Percentiles rank a stretch among this genome's conserved stretches.
phyloP scores from a whole-genome alignment of 164 flowering plant genomes.

The Brasenia schreberi region DNA sequence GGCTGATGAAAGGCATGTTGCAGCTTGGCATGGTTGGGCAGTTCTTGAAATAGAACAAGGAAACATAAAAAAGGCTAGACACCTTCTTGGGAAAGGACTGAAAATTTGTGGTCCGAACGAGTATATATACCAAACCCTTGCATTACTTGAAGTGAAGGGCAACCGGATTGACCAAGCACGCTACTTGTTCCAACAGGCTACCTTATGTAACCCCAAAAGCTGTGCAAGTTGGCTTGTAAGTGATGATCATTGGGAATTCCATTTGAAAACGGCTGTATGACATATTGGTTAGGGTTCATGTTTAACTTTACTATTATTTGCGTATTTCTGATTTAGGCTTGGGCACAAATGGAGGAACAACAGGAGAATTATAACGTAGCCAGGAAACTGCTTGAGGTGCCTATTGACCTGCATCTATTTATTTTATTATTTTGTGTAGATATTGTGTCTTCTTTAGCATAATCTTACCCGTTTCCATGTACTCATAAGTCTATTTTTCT shows the following conservation, averaged over 20 bases:
- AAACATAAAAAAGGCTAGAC: slow-evolving; percentile 72
- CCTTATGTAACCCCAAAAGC: slow-evolving; percentile 78
- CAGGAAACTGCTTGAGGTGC: slow-evolving; percentile 64
- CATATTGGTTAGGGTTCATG: background rate
- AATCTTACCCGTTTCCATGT: too few relatives aligned
- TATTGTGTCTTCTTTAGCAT: too few relatives aligned
- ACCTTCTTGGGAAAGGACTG: slow-evolving; percentile 75
- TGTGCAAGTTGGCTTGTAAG: slow-evolving; percentile 99
- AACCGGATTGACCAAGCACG: slow-evolving; percentile 72
- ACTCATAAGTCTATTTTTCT: too few relatives aligned
- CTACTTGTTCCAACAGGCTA: slow-evolving; percentile 79
- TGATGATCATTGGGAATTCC: slow-evolving; percentile 1
- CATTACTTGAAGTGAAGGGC: slow-evolving; percentile 73
- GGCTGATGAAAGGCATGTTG: slow-evolving; percentile 75
- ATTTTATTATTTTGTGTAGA: background rate
- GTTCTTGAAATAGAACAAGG: slow-evolving; percentile 79
- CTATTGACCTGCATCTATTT: background rate
- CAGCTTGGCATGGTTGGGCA: slow-evolving; percentile 99
- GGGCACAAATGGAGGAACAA: slow-evolving; percentile 88
- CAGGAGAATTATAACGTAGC: slow-evolving; percentile 58
- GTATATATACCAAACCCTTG: slow-evolving; percentile 85
- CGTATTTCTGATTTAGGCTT: slow-evolving; percentile 37
- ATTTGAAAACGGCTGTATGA: background rate
- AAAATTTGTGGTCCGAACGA: slow-evolving; percentile 81
- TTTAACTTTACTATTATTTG: background rate